Conservation (phyloP, 1,284 basidiomycete species). For the Cutaneotrichosporon sp. region DNA sequence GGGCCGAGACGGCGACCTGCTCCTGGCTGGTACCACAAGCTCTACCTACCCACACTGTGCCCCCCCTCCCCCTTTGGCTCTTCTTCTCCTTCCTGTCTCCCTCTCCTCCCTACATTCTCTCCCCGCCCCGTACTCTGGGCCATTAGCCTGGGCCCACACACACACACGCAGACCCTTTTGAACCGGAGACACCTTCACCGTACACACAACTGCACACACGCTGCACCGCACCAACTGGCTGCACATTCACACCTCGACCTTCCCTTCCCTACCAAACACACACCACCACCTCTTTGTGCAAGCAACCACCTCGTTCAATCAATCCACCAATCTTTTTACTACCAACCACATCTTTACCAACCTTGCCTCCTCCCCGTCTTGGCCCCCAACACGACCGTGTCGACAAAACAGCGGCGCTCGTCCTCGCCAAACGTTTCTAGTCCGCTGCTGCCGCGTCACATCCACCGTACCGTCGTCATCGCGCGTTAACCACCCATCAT, state of each 20-base stretch:
- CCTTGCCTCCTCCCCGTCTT: background rate
- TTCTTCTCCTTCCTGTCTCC: background rate
- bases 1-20: too few species aligned
- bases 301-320: background rate
- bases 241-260: background rate
- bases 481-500: slow-evolving; percentile 19
- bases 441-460: background rate
- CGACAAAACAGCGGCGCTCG: too few species aligned
- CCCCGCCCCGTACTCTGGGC: background rate
- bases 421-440: background rate
- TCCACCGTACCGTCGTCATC: slow-evolving; percentile 3
- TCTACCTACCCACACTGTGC: background rate
- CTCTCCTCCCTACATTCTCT: background rate
- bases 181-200: background rate
- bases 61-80: background rate
- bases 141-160: background rate
- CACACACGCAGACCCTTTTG: too few species aligned
- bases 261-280: background rate
- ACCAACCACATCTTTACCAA: background rate
- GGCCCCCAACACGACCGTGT: background rate
- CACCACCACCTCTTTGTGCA: background rate
- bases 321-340: background rate
- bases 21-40: too few species aligned
- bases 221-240: background rate
- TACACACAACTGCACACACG: background rate